phyloP scores from a whole-genome alignment of 352 stramenopile species.

The Pythium utonaiense region DNA sequence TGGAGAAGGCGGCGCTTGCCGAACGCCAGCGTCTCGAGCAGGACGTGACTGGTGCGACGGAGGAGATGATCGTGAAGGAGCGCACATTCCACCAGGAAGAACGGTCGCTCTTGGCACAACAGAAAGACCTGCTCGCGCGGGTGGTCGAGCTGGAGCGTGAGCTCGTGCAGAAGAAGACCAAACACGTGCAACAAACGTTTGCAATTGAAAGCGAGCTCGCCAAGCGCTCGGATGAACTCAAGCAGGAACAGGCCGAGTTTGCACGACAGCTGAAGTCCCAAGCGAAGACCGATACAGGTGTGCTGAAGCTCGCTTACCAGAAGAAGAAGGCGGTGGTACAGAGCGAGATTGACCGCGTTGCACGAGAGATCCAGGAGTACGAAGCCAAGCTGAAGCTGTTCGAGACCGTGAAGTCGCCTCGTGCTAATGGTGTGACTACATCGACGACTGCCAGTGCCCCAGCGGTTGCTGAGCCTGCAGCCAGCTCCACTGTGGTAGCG shows the following conservation, averaged over 20 bases:
- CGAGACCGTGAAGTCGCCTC: constrained; percentile 23
- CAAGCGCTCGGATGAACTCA: constrained; percentile 33
- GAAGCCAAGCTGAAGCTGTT: constrained; percentile 33
- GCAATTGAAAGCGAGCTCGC: constrained; percentile 38
- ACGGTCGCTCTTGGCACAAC: constrained; percentile 44
- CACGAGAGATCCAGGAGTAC: constrained; percentile 28
- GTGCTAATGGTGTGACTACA: background rate
- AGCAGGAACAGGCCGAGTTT: constrained; percentile 42
- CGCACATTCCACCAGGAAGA: constrained; percentile 54
- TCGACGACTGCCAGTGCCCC: background rate
- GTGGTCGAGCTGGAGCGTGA: constrained; percentile 55
- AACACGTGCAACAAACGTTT: constrained; percentile 54
- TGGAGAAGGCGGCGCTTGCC: constrained; percentile 33
- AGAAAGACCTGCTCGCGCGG: constrained; percentile 53
- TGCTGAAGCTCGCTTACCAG: constrained; percentile 44
- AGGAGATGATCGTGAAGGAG: constrained; percentile 43
- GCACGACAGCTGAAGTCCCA: constrained; percentile 52
- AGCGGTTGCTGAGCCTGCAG: background rate
- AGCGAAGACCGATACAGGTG: constrained; percentile 42
- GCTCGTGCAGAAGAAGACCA: constrained; percentile 55
- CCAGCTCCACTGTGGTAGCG: background rate
- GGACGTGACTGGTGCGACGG: constrained; percentile 28
- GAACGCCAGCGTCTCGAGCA: constrained; percentile 33
- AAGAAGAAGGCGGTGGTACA: constrained; percentile 41
- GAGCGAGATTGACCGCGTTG: constrained; percentile 25